Evolutionary conservation across 257 asterid genomes (phyloP).

Genomic region (Voacanga thouarsii): DNA sequence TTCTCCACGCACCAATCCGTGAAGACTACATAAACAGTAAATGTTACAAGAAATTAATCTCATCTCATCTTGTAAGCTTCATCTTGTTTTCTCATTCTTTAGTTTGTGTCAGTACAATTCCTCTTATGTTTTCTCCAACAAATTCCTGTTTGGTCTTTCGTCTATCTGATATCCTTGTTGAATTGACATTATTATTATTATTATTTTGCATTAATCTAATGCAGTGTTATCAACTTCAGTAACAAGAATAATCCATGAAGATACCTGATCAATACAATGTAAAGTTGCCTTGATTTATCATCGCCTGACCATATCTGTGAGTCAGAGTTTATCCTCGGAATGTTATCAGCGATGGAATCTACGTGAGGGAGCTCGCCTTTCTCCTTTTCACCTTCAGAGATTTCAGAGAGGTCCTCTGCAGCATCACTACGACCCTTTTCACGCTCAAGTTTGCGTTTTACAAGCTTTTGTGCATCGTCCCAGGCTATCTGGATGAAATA

Average conservation of each 20-base stretch:
- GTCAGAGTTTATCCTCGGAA: too few relatives aligned
- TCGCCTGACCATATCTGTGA: slow-evolving; percentile 45
- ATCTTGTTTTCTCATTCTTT: not conserved
- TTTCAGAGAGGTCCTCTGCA: slow-evolving; percentile 59
- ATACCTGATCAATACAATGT: slow-evolving; percentile 66
- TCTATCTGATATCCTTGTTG: not conserved
- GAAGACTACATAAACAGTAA: slow-evolving; percentile 48
- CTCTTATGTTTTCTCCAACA: not conserved
- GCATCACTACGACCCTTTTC: slow-evolving; percentile 53
- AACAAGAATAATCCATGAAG: not conserved
- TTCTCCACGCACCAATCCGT: slow-evolving; percentile 74
- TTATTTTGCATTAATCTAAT: not conserved
- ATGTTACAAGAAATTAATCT: slow-evolving; percentile 18
- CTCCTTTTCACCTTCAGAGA: slow-evolving; percentile 69
- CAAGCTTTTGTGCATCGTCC: slow-evolving; percentile 54
- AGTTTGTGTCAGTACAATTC: not conserved
- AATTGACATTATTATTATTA: not conserved
- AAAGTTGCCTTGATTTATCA: slow-evolving; percentile 45
- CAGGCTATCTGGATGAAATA: slow-evolving; percentile 51
- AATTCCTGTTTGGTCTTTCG: not conserved
- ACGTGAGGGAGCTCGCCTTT: slow-evolving; percentile 31
- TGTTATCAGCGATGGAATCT: slow-evolving; percentile 26
- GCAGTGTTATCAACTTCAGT: not conserved
- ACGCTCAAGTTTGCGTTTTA: slow-evolving; percentile 37
- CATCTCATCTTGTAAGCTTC: not conserved